Evolutionary conservation across 2,329 filamentous ascomycete genomes (phyloP), one percentile per base, ranked within the genome.

Genomic region (Pseudogymnoascus sp.): DNA sequence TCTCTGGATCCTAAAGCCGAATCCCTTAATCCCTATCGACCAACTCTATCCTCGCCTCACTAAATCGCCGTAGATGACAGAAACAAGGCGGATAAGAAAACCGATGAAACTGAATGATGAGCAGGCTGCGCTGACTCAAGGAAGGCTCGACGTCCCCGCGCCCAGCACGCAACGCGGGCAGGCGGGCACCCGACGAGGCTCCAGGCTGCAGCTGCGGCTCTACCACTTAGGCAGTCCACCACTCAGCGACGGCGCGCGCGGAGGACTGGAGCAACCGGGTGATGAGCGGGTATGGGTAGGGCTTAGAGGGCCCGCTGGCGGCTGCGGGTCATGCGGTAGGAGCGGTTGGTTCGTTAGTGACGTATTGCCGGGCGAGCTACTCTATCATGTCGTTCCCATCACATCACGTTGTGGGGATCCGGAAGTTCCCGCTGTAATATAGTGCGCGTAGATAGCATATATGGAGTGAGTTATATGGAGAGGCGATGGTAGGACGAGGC

Each of bases 141-240:
- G 14, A 50, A 53, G 43, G 25, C 43, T 12, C 4, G 43, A 11
- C n/a, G 43, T 50, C 43, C 43, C 43, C 43, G 43, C 43, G 14
- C 25, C 22, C 43, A 33, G 25, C 25, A 53, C n/a, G 43, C n/a
- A 53, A 18, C 7, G 18, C 20, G 14, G 39, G 18, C 20, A 25
- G 39, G 39, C 20, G 18, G 1, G 25, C 25, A 53, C 43, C 43
- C 43, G n/a, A 30, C n/a, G 43, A 28, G 22, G 41, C 43, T 33
- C 43, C 9, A 53, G 25, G 43, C 43, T 53, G 25, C 43, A 50
- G 43, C 43, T 30, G 43, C 43, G 43, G 43, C 43, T 50, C 43
- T 50, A 30, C 9, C 7, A 5, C 41, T 8, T 6, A 5, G 2
- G 15, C 14, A 15, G 25, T 6, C 25, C 8, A 30, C 41, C 22